Percentiles rank a stretch among this genome's conserved stretches.
Conservation (phyloP, 306 rosid genomes). For the Elaeagnus macrophylla region DNA sequence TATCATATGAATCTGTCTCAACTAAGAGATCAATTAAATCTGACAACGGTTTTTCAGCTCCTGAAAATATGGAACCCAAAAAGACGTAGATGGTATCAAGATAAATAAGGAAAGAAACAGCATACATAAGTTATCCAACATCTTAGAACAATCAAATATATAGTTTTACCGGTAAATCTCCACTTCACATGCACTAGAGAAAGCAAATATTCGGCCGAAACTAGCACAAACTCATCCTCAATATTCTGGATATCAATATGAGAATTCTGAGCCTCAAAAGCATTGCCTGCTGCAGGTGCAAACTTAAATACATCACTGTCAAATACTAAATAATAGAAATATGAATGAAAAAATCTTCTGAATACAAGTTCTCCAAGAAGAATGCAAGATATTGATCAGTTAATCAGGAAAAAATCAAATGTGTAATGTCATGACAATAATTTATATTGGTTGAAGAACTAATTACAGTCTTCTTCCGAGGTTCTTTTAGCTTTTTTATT, state of each 20-base stretch:
- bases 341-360: constrained; percentile 11
- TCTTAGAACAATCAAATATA: constrained; percentile 3
- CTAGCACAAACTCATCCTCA: constrained; percentile 71
- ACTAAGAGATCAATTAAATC: constrained; percentile 75
- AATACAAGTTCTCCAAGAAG: not conserved
- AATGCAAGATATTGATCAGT: constrained; percentile 10
- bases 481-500: constrained; percentile 65
- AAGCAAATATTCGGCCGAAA: constrained; percentile 79
- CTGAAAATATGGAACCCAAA: constrained; percentile 23
- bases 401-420: constrained; percentile 11
- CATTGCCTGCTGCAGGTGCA: constrained; percentile 35
- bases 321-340: constrained; percentile 15
- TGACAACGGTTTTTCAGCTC: constrained; percentile 43
- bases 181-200: constrained; percentile 59
- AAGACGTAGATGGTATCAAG: constrained; percentile 7
- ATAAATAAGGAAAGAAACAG: constrained; percentile 1
- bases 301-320: constrained; percentile 12
- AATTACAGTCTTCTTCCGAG: constrained; percentile 50
- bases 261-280: constrained; percentile 37
- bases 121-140: not conserved
- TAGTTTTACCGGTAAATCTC: constrained; percentile 56
- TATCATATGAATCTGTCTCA: constrained; percentile 56
- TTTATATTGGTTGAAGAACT: constrained; percentile 15
- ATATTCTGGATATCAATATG: constrained; percentile 59
- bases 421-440: constrained; percentile 11